A percentile compares a stretch with the other conserved stretches of the same genome.
phyloP scores from a whole-genome alignment of 2,329 filamentous ascomycete genomes.

The Cordyceps farinosa region DNA sequence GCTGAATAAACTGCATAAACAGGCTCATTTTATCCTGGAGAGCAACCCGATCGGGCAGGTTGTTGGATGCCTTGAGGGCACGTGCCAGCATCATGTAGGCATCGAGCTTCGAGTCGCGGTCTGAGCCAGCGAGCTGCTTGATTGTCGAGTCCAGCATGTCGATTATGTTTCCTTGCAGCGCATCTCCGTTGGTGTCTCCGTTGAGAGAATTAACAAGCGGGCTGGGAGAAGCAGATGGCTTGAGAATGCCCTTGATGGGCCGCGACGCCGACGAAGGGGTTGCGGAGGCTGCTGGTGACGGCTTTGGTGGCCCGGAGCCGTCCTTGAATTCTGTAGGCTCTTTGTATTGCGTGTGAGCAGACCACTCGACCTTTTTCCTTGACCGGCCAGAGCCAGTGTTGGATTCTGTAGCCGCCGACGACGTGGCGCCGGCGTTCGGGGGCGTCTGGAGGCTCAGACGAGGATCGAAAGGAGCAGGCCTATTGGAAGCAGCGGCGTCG shows the following conservation, averaged over 20 bases:
- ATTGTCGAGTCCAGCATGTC: slow-evolving; percentile 83
- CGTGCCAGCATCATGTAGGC: slow-evolving; percentile 78
- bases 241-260: slow-evolving; percentile 70
- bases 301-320: slow-evolving; percentile 34
- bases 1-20: slow-evolving; percentile 76
- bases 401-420: slow-evolving; percentile 39
- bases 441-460: slow-evolving; percentile 48
- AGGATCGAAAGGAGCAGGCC: slow-evolving; percentile 37
- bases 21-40: slow-evolving; percentile 72
- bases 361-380: slow-evolving; percentile 57
- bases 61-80: slow-evolving; percentile 76
- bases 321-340: slow-evolving; percentile 47
- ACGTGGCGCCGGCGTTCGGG: slow-evolving; percentile 45
- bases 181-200: slow-evolving; percentile 39
- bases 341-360: slow-evolving; percentile 52
- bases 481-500: slow-evolving; percentile 32
- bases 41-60: slow-evolving; percentile 70
- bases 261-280: slow-evolving; percentile 39
- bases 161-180: slow-evolving; percentile 55
- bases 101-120: slow-evolving; percentile 71
- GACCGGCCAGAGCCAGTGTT: slow-evolving; percentile 42
- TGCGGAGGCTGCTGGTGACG: slow-evolving; percentile 38
- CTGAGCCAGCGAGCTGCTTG: slow-evolving; percentile 72
- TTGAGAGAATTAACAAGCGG: slow-evolving; percentile 39
- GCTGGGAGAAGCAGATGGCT: slow-evolving; percentile 55